Evolutionary conservation across 1,284 basidiomycete species (phyloP).

Genomic region (Puccinia triticina): DNA sequence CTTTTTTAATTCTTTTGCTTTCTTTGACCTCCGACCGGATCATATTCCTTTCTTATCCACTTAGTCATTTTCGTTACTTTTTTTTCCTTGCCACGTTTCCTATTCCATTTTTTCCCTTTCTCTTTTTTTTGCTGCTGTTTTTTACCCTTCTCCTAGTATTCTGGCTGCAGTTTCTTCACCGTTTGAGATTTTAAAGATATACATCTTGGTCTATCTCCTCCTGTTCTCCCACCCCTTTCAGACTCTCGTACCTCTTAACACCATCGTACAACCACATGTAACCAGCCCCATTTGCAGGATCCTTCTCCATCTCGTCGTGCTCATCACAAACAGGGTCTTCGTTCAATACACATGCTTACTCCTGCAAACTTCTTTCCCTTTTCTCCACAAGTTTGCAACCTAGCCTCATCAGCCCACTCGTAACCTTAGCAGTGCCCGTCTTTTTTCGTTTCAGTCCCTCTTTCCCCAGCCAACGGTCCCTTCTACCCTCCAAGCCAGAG

Average conservation of each 20-base stretch:
- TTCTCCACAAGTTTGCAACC: constrained; percentile 10
- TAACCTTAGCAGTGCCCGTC: constrained; percentile 31
- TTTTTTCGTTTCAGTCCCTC: neutral
- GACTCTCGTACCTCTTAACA: neutral
- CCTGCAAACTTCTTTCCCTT: constrained; percentile 27
- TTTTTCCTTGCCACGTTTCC: neutral
- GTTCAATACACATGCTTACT: constrained; percentile 2
- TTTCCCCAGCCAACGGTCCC: constrained; percentile 3
- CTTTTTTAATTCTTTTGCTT: neutral
- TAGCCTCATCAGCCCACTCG: constrained; percentile 23
- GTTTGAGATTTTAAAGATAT: constrained; percentile 24
- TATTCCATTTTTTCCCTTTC: neutral
- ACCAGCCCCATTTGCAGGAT: constrained; percentile 12
- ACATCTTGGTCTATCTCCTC: constrained; percentile 30
- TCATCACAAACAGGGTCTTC: constrained; percentile 32
- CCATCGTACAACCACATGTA: constrained; percentile 7
- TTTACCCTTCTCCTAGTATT: neutral
- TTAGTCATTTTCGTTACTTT: neutral
- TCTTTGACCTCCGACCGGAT: neutral
- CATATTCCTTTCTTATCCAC: no score
- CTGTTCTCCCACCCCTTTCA: constrained; percentile 38
- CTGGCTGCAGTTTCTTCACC: neutral
- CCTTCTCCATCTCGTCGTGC: constrained; percentile 18
- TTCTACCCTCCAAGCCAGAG: neutral
- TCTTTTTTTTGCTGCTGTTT: neutral